phyloP scores from a whole-genome alignment of 2,329 filamentous ascomycete genomes.

The Coniochaeta sp. region DNA sequence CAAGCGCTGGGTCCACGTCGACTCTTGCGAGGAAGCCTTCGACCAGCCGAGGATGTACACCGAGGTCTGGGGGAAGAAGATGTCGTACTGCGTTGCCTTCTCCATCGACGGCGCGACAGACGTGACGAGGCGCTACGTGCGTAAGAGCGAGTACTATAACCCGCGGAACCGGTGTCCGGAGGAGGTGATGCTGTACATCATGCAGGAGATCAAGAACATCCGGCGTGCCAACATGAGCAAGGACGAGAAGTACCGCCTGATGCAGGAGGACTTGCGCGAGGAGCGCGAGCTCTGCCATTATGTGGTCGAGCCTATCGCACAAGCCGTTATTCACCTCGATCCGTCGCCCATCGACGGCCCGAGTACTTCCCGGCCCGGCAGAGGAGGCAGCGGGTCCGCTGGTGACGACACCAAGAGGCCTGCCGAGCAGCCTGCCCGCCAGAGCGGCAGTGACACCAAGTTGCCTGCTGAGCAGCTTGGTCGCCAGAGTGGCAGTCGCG shows the following conservation, averaged over 20 bases:
- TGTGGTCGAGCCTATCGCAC: constrained; percentile 66
- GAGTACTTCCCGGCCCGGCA: constrained; percentile 8
- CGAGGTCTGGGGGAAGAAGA: constrained; percentile 92
- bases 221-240: constrained; percentile 80
- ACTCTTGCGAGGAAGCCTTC: constrained; percentile 91
- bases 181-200: constrained; percentile 83
- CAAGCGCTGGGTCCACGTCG: constrained; percentile 92
- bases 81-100: constrained; percentile 96
- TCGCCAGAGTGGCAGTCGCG: constrained; percentile 27
- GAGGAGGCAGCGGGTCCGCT: background rate
- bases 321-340: constrained; percentile 63
- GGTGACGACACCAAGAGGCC: constrained; percentile 16
- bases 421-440: constrained; percentile 39
- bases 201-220: constrained; percentile 82
- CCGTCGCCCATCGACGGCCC: constrained; percentile 29
- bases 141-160: constrained; percentile 64
- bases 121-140: constrained; percentile 61
- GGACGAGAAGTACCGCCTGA: constrained; percentile 72
- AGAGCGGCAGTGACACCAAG: constrained; percentile 45
- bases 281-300: constrained; percentile 68
- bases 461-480: constrained; percentile 52
- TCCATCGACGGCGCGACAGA: constrained; percentile 76
- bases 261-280: constrained; percentile 73
- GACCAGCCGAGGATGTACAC: constrained; percentile 89
- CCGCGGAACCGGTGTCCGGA: constrained; percentile 77